These are phyloP conservation scores for Dictyostelium intermedium DNA, from an alignment of 78 protist species.

Conservation along the genomic window DNA sequence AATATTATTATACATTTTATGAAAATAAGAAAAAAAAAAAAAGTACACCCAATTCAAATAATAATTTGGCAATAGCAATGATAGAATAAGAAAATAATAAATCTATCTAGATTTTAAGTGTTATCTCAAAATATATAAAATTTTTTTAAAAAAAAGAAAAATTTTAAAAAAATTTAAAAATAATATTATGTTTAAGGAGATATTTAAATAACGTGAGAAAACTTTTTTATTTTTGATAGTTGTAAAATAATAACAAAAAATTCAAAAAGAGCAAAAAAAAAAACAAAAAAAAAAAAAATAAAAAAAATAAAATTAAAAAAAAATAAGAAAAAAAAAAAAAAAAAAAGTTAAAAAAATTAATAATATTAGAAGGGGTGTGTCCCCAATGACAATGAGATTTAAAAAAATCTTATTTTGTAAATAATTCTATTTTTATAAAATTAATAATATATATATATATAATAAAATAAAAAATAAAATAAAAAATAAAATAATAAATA, in stretches of 20 bases:
- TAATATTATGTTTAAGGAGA: not conserved
- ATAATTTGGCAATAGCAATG: not conserved
- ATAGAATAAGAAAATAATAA: not conserved
- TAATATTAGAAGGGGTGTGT: too few species aligned
- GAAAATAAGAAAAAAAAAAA: not conserved
- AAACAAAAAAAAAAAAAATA: not conserved
- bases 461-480: too few species aligned
- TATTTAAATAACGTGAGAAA: not conserved
- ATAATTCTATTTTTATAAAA: too few species aligned
- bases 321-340: too few species aligned
- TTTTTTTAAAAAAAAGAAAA: not conserved
- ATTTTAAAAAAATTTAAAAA: not conserved
- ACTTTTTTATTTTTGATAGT: not conserved
- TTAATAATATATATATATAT: too few species aligned
- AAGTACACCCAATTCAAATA: not conserved
- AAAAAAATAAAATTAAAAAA: not conserved
- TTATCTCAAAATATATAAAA: not conserved
- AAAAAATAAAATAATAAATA: too few species aligned
- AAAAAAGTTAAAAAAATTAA: not conserved
- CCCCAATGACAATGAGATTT: too few species aligned
- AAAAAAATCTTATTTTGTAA: too few species aligned
- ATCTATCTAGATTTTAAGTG: too few species aligned
- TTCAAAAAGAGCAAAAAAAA: not conserved
- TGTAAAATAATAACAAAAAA: too few species aligned
- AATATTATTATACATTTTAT: not conserved